Base-by-base conservation (phyloP, 768 basidiomycete genomes). In the Collybia sordida region DNA sequence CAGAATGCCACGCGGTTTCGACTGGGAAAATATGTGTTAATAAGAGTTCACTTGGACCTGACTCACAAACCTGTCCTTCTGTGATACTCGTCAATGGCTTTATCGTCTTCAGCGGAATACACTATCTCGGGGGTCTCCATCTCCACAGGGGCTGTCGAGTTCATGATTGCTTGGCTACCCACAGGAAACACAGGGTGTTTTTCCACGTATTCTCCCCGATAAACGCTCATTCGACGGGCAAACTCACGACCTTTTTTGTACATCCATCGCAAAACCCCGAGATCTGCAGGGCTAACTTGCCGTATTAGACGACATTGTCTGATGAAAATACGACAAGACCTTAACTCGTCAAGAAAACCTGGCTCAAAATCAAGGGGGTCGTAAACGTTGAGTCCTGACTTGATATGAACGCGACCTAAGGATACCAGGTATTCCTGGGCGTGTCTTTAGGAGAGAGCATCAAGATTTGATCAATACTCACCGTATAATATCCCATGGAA, bases 221-320 rank as follows among this genome's bases (percentile, higher is more conserved):
- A 77, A 23, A 55, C 42, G 4, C 67, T 58, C 76, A 83, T 81
- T 14, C 85, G 78, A 28, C 85, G 75, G 3, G 70, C 66, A 9
- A 81, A 53, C 64, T 87, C 84, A 1, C 83, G 72, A 3, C 60
- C 47, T 46, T 72, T 73, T 54, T 86, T 87, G 62, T 85, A 86
- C 0, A 59, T 69, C 72, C 79, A 79, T 46, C 67, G 67, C 39
- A 84, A 53, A 18, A 74, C 64, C 0, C 60, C 71, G 5, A 86
- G 18, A 55, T 82, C 80, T 8, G 69, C 69, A 3, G 67, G 62
- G 12, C 74, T 77, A 39, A 48, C 7, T 28, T 25, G 22, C 18
- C 24, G 7, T 11, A n/a, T 47, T 11, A 38, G 12, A 28, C 4
- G 23, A n/a, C 21, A 25, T 34, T 12, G 18, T 7, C 23, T 17